Percentiles rank a stretch among this genome's conserved stretches.
These are phyloP conservation scores for Fusarium fujikuroi DNA, from an alignment of 2,329 filamentous ascomycete genomes.

Conservation along the genomic window DNA sequence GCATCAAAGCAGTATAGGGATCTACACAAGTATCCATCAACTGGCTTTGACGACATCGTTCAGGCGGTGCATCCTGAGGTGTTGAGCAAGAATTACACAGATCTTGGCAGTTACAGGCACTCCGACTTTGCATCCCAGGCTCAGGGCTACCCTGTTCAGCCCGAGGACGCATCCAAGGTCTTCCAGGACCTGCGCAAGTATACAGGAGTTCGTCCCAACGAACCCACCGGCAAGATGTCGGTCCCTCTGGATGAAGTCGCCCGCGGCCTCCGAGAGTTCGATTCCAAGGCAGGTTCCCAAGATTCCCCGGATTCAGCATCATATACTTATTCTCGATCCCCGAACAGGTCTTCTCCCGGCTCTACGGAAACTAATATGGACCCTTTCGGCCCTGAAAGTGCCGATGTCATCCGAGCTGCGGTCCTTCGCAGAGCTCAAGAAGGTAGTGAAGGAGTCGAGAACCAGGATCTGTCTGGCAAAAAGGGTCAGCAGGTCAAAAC, in stretches of 20 bases:
- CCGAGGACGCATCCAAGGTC: constrained; percentile 51
- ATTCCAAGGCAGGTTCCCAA: constrained; percentile 48
- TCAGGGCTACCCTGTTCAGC: constrained; percentile 44
- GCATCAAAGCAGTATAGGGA: constrained; percentile 51
- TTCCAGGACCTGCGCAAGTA: constrained; percentile 57
- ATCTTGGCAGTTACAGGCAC: constrained; percentile 55
- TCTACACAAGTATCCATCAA: constrained; percentile 46
- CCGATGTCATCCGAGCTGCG: constrained; percentile 47
- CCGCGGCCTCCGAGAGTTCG: constrained; percentile 52
- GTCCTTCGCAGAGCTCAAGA: constrained; percentile 45
- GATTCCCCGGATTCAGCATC: constrained; percentile 38
- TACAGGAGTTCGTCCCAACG: constrained; percentile 50
- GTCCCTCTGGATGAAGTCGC: constrained; percentile 48
- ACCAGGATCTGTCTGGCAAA: constrained; percentile 15
- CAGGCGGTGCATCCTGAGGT: constrained; percentile 51
- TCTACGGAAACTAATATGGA: constrained; percentile 34
- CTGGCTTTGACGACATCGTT: constrained; percentile 46
- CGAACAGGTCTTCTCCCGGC: constrained; percentile 35
- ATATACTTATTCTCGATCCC: constrained; percentile 41
- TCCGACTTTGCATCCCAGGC: constrained; percentile 45
- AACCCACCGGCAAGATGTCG: constrained; percentile 47
- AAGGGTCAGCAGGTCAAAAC: constrained; percentile 9
- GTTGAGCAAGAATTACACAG: constrained; percentile 53
- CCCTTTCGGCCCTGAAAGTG: constrained; percentile 41
- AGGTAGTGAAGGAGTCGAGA: constrained; percentile 25